These are phyloP conservation scores for Botrytis squamosa DNA, from an alignment of 2,329 filamentous ascomycete species.

Conservation along the genomic window DNA sequence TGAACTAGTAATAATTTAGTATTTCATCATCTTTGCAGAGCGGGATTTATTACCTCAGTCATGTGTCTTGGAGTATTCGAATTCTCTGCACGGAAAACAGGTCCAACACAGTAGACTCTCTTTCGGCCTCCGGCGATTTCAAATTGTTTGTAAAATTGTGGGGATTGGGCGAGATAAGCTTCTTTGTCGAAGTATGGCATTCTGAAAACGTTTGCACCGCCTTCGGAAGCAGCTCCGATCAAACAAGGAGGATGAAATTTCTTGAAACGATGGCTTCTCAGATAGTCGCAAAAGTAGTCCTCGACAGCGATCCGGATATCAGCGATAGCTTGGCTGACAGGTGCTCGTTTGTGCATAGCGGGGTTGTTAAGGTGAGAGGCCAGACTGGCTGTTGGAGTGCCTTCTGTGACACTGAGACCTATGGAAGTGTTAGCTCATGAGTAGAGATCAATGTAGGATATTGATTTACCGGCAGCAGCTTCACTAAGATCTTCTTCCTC, in stretches of 20 bases:
- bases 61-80: slow-evolving; percentile 81
- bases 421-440: slow-evolving; percentile 28
- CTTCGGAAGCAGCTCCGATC: slow-evolving; percentile 86
- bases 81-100: slow-evolving; percentile 84
- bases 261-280: slow-evolving; percentile 71
- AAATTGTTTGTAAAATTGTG: slow-evolving; percentile 86
- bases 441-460: not conserved
- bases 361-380: slow-evolving; percentile 75
- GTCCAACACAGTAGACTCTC: slow-evolving; percentile 74
- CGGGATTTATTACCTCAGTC: slow-evolving; percentile 58
- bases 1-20: slow-evolving; percentile 54
- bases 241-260: slow-evolving; percentile 88
- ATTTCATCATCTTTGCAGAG: not conserved
- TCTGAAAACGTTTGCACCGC: slow-evolving; percentile 87
- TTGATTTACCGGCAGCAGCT: slow-evolving; percentile 42
- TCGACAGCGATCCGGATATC: slow-evolving; percentile 46
- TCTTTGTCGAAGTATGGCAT: slow-evolving; percentile 85
- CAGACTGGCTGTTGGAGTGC: slow-evolving; percentile 62
- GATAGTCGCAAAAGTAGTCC: slow-evolving; percentile 73
- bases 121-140: slow-evolving; percentile 77
- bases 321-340: slow-evolving; percentile 83
- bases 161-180: slow-evolving; percentile 77
- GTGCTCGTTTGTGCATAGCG: slow-evolving; percentile 86
- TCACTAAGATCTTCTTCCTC: slow-evolving; percentile 57
- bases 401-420: slow-evolving; percentile 46